Conservation (phyloP, 1,139 yeast species). For the Zygotorulaspora mrakii region DNA sequence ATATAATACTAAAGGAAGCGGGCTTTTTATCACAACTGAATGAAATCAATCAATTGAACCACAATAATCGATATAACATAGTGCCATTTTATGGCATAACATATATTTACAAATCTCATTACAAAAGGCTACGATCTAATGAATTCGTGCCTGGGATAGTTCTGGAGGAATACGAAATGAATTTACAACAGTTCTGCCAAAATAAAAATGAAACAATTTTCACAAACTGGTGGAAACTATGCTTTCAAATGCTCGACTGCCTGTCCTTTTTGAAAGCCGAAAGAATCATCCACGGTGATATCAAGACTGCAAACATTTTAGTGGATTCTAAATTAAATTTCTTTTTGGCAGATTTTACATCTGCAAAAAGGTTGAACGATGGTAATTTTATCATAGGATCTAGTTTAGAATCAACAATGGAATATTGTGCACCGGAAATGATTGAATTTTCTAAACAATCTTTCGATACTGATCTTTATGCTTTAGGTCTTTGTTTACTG, state of each 20-base stretch:
- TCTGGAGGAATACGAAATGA: constrained; percentile 15
- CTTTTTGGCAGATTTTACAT: constrained; percentile 21
- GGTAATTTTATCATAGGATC: constrained; percentile 4
- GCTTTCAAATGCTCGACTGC: constrained; percentile 12
- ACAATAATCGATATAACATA: constrained; percentile 7
- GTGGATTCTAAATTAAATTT: constrained; percentile 10
- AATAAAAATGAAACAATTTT: constrained; percentile 1
- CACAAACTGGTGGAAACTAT: constrained; percentile 17
- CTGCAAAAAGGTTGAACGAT: constrained; percentile 5
- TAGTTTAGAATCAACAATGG: constrained; percentile 18
- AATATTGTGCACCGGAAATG: constrained; percentile 24
- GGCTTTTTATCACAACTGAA: constrained; percentile 7
- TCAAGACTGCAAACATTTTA: constrained; percentile 23
- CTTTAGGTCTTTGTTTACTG: constrained; percentile 23
- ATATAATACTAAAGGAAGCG: constrained; percentile 13
- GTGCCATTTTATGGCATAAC: constrained; percentile 21
- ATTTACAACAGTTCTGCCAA: constrained; percentile 13
- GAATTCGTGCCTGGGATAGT: constrained; percentile 22
- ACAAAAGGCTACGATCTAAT: constrained; percentile 15
- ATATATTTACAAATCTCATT: constrained; percentile 17
- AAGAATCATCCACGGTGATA: constrained; percentile 23
- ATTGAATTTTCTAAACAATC: constrained; percentile 7
- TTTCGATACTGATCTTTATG: constrained; percentile 19
- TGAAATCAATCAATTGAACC: constrained; percentile 1
- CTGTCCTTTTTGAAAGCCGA: constrained; percentile 14